These are phyloP conservation scores for Epichloe sibirici DNA, from an alignment of 2,329 filamentous ascomycete species.

Conservation along the genomic window DNA sequence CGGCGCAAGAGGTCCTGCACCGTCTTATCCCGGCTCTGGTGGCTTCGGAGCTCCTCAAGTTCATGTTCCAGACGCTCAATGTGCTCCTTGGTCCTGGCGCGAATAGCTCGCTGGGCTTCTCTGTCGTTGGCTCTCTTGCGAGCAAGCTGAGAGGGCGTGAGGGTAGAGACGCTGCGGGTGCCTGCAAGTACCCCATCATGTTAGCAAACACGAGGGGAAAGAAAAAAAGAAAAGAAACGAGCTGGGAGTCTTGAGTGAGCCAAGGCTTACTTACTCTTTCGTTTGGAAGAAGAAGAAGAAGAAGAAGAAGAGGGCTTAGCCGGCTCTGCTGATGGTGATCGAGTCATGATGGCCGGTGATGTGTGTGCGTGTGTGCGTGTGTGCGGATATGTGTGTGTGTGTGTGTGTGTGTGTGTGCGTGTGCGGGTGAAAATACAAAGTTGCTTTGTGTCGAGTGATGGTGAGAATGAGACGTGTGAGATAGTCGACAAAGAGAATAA, in stretches of 20 bases:
- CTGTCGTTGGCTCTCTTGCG: constrained; percentile 88
- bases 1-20: constrained; percentile 38
- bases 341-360: constrained; percentile 21
- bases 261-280: constrained; percentile 31
- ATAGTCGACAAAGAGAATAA: too few species aligned
- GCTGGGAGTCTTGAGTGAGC: not conserved
- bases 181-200: constrained; percentile 21
- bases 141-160: constrained; percentile 78
- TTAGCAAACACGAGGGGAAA: not conserved
- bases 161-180: constrained; percentile 69
- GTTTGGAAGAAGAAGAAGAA: constrained; percentile 22
- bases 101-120: constrained; percentile 78
- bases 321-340: constrained; percentile 31
- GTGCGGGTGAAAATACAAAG: not conserved
- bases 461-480: not conserved
- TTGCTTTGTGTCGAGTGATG: not conserved
- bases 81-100: constrained; percentile 74
- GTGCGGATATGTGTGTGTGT: not conserved
- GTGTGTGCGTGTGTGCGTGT: not conserved
- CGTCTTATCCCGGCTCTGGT: constrained; percentile 35
- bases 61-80: constrained; percentile 68
- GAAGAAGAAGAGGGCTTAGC: constrained; percentile 20
- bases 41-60: constrained; percentile 55
- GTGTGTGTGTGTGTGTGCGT: not conserved
- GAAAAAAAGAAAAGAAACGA: not conserved